A percentile compares a stretch with the other conserved stretches of the same genome.
These are phyloP conservation scores for Alternaria panax DNA, from an alignment of 2,329 filamentous ascomycete genomes.

Conservation along the genomic window DNA sequence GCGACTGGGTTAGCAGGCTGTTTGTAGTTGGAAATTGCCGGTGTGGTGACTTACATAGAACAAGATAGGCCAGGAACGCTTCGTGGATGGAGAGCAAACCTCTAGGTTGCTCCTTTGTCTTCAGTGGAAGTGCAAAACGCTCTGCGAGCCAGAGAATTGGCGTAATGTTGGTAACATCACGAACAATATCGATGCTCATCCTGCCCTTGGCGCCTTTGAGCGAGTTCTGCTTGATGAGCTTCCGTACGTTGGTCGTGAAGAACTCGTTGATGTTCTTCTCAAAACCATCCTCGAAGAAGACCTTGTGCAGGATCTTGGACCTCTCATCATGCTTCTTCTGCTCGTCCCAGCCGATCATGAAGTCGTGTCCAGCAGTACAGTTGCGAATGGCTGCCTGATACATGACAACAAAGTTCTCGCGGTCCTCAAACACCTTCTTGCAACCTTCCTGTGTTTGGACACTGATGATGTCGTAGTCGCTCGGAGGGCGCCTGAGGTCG, in stretches of 20 bases:
- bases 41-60: conserved; percentile 58
- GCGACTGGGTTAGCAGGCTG: not conserved
- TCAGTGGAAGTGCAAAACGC: conserved; percentile 71
- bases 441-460: conserved; percentile 60
- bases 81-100: conserved; percentile 61
- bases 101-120: conserved; percentile 66
- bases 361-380: conserved; percentile 62
- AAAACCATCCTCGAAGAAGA: conserved; percentile 68
- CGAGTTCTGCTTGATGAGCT: conserved; percentile 56
- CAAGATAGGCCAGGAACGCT: conserved; percentile 63
- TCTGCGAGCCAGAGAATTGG: conserved; percentile 70
- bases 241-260: conserved; percentile 59
- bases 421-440: conserved; percentile 59
- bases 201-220: conserved; percentile 56
- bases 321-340: conserved; percentile 49
- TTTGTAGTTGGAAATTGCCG: not conserved
- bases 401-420: conserved; percentile 58
- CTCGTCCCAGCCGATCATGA: conserved; percentile 59
- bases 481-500: conserved; percentile 54
- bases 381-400: conserved; percentile 68
- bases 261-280: conserved; percentile 71
- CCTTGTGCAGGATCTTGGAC: conserved; percentile 54
- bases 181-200: conserved; percentile 62
- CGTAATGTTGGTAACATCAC: conserved; percentile 72
- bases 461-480: conserved; percentile 54